A percentile compares a stretch with the other conserved stretches of the same genome.
Evolutionary conservation across 2,329 filamentous ascomycete genomes (phyloP).

Genomic region (Arthroderma uncinatum): DNA sequence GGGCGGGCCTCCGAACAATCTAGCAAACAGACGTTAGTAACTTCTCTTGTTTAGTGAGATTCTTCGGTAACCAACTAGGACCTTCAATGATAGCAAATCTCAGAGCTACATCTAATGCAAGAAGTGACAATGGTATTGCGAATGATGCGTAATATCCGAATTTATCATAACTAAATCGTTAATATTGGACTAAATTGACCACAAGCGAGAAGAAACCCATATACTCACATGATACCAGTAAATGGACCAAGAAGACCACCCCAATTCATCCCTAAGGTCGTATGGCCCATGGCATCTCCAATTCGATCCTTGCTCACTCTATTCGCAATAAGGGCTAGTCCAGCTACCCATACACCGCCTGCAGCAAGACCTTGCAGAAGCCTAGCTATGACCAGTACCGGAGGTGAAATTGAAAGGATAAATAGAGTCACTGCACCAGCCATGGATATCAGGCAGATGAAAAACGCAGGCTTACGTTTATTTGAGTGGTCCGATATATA

Average conservation of each 20-base stretch:
- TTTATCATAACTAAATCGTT: slow-evolving; percentile 16
- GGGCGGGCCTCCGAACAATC: not conserved
- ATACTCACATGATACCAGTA: slow-evolving; percentile 46
- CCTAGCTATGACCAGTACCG: slow-evolving; percentile 41
- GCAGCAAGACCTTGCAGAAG: slow-evolving; percentile 47
- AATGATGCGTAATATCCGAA: slow-evolving; percentile 25
- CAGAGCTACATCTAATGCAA: slow-evolving; percentile 50
- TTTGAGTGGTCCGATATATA: slow-evolving; percentile 42
- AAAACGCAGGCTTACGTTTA: slow-evolving; percentile 46
- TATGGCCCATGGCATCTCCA: slow-evolving; percentile 48
- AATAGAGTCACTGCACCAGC: slow-evolving; percentile 45
- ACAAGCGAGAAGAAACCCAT: not conserved
- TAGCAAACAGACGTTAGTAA: not conserved
- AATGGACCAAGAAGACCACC: slow-evolving; percentile 48
- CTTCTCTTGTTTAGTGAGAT: not conserved
- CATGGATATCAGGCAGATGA: slow-evolving; percentile 44
- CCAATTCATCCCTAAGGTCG: slow-evolving; percentile 43
- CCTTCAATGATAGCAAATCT: slow-evolving; percentile 51
- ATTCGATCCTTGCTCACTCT: slow-evolving; percentile 47
- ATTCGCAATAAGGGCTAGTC: slow-evolving; percentile 48
- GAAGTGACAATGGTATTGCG: slow-evolving; percentile 33
- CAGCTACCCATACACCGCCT: slow-evolving; percentile 51
- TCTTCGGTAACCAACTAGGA: not conserved
- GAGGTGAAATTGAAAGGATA: slow-evolving; percentile 39
- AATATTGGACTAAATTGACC: not conserved